Base-by-base conservation (phyloP, 495 filamentous ascomycete species). In the Thermothielavioides terrestris region DNA sequence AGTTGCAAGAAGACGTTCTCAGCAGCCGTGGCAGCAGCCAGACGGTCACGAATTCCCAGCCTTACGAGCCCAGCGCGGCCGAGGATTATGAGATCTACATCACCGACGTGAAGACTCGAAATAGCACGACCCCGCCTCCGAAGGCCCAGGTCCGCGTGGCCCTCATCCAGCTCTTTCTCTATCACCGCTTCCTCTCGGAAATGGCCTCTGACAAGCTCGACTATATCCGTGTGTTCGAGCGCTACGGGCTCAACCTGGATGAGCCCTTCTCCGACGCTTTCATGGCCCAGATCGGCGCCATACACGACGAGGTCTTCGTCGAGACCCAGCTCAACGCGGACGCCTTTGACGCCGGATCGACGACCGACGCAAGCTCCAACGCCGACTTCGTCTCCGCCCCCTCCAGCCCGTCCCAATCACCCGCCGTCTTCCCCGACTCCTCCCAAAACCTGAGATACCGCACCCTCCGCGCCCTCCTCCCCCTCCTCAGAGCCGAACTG, bases 21-120 rank as follows among this genome's bases (percentile, higher is more conserved):
- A 60, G 56, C 46, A 63, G 45, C 47, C 72, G 42, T 31, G 61
- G 47, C 35, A 43, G 53, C 45, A 60, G 46, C 47, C 47, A 59
- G 26, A 50, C 18, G 26, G 36, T 47, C 1, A 46, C 46, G 34
- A 46, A 20, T 2, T 49, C 52, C 15, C 60, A 48, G n/a, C 45
- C 15, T 6, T 49, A 42, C 5, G 53, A 61, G 22, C 61, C 85
- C 52, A 63, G 88, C 43, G 80, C 78, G 2, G 82, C 86, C 53
- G 74, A 81, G 41, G 85, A 91, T 60, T 85, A 84, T 63, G 70
- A 68, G 25, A 71, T 90, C 12, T 96, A 90, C 63, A 67, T 98
- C 42, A 85, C 82, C 6, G 92, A 98, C 57, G 79, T 92, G 45
- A 98, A 98, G 64, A 97, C 94, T 1, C 79, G 89, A 38, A 75